Conservation (phyloP, 768 basidiomycete species). For the Hydnomerulius pinastri region DNA sequence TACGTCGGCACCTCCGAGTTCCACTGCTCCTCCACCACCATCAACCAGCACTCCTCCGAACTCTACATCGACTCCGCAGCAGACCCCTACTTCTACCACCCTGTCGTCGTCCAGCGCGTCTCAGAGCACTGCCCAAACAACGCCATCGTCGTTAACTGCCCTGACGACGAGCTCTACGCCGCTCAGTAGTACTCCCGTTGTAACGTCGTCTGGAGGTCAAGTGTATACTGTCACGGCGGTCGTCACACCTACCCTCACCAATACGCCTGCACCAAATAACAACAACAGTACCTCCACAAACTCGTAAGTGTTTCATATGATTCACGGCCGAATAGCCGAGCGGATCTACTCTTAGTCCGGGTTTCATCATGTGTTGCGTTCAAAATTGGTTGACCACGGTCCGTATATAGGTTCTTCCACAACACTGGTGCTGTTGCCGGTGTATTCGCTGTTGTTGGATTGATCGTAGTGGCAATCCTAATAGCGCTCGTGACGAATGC, state of each 20-base stretch:
- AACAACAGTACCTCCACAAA: conserved; percentile 9
- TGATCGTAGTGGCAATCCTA: conserved; percentile 53
- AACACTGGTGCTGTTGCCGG: conserved; percentile 76
- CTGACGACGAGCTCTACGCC: not conserved
- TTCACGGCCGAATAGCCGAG: not conserved
- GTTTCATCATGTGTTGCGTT: not conserved
- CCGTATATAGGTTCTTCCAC: conserved; percentile 55
- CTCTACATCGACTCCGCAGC: not conserved
- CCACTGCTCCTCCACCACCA: conserved; percentile 2
- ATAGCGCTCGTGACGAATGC: conserved; percentile 50
- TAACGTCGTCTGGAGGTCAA: conserved; percentile 8
- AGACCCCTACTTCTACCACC: conserved; percentile 1
- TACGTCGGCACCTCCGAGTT: not conserved
- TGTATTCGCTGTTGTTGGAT: conserved; percentile 70
- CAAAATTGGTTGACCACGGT: conserved; percentile 2
- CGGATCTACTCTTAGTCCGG: not conserved
- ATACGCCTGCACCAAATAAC: not conserved
- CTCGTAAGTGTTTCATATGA: conserved; percentile 23
- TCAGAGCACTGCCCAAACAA: not conserved
- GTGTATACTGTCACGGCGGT: conserved; percentile 9
- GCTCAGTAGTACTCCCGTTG: not conserved
- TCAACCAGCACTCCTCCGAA: not conserved
- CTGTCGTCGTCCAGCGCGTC: conserved; percentile 8
- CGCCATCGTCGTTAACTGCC: conserved; percentile 8
- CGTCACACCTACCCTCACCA: not conserved